phyloP scores from a whole-genome alignment of 129 eudicot genomes.

The Centrapalus pauciflorus region DNA sequence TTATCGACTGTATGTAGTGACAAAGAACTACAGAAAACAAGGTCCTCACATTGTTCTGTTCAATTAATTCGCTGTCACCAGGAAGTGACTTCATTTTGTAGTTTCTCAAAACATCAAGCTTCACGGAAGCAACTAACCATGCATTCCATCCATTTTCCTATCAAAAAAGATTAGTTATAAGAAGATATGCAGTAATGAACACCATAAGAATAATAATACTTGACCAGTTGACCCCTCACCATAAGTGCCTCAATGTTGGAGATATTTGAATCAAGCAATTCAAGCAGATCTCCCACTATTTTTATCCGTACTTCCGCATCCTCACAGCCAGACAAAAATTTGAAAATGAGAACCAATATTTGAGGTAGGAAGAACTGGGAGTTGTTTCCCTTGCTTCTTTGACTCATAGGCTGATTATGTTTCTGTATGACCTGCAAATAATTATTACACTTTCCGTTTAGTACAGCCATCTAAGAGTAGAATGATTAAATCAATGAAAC shows the following conservation, averaged over 20 bases:
- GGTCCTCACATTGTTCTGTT: constrained; percentile 53
- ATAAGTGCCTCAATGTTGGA: constrained; percentile 85
- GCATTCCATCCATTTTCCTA: constrained; percentile 95
- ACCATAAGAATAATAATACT: neutral
- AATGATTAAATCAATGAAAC: neutral
- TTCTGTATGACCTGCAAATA: constrained; percentile 70
- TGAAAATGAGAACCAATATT: constrained; percentile 76
- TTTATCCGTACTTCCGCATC: constrained; percentile 57
- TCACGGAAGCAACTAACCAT: constrained; percentile 72
- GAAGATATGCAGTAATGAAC: neutral
- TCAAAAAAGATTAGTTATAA: neutral
- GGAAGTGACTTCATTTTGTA: constrained; percentile 47
- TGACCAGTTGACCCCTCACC: constrained; percentile 50
- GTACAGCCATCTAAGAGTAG: neutral
- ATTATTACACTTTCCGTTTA: constrained; percentile 4
- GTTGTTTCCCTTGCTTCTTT: constrained; percentile 55
- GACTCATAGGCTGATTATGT: constrained; percentile 55
- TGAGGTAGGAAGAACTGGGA: constrained; percentile 88
- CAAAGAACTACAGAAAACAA: constrained; percentile 73
- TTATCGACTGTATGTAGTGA: constrained; percentile 58
- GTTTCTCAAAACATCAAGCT: constrained; percentile 67
- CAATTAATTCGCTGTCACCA: constrained; percentile 39
- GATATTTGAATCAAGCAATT: constrained; percentile 85
- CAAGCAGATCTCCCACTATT: constrained; percentile 74
- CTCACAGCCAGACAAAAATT: constrained; percentile 71